A percentile compares a stretch with the other conserved stretches of the same genome.
phyloP scores from a whole-genome alignment of 345 rosid genomes.

The Brassica cretica region DNA sequence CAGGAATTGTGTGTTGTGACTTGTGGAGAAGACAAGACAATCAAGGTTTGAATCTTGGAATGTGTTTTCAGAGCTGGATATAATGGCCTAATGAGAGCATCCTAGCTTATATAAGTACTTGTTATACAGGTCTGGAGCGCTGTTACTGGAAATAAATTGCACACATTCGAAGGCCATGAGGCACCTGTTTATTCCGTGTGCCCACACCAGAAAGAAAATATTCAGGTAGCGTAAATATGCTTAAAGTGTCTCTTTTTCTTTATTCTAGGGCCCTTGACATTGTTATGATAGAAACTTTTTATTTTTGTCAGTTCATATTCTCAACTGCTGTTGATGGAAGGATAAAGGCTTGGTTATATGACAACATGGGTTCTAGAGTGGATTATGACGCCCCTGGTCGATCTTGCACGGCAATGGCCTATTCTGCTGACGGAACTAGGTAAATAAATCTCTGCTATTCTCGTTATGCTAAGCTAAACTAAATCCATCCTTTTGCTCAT shows the following conservation, averaged over 20 bases:
- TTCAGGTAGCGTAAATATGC: constrained; percentile 46
- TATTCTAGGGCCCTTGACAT: constrained; percentile 12
- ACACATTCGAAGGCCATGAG: constrained; percentile 71
- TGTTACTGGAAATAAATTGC: constrained; percentile 48
- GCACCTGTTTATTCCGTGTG: constrained; percentile 74
- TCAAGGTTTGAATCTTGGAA: constrained; percentile 49
- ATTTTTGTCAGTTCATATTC: constrained; percentile 49
- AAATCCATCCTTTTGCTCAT: constrained; percentile 23
- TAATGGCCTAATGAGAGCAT: not conserved
- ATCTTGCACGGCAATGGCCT: constrained; percentile 70
- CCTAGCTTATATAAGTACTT: constrained; percentile 8
- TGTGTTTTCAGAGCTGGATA: not conserved
- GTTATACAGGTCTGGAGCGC: constrained; percentile 66
- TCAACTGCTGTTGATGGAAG: constrained; percentile 64
- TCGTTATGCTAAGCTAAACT: not conserved
- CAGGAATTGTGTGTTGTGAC: constrained; percentile 63
- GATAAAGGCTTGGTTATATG: constrained; percentile 86
- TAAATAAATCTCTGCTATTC: constrained; percentile 18
- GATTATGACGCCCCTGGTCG: constrained; percentile 84
- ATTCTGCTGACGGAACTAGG: constrained; percentile 74
- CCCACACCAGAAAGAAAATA: constrained; percentile 64
- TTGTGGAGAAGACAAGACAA: constrained; percentile 72
- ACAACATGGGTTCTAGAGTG: constrained; percentile 69
- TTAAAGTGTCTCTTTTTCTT: constrained; percentile 5
- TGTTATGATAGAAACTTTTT: constrained; percentile 4